Conservation (phyloP, 768 basidiomycete species). For the Mrakia blollopis region DNA sequence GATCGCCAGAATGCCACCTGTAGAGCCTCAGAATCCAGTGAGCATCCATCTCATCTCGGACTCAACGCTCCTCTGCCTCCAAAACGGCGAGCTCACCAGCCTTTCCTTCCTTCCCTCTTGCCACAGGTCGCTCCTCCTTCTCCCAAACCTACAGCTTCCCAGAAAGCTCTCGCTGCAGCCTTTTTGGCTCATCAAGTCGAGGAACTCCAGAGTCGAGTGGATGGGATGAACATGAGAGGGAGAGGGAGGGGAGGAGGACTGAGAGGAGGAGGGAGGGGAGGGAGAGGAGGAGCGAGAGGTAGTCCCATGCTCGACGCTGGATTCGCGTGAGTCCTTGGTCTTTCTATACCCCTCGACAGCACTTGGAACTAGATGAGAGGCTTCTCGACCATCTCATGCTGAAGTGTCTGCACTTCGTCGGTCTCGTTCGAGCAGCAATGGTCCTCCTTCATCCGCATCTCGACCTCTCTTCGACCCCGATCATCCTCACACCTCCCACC, state of each 20-base stretch:
- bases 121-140: slow-evolving; percentile 9
- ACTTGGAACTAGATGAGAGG: neutral
- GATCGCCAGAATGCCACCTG: neutral
- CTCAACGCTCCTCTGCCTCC: neutral
- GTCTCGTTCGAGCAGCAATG: neutral
- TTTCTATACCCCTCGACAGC: neutral
- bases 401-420: neutral
- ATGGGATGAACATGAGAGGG: slow-evolving; percentile 36
- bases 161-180: slow-evolving; percentile 68
- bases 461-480: slow-evolving; percentile 17
- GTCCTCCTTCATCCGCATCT: neutral
- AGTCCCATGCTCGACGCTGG: neutral
- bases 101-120: neutral
- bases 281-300: neutral
- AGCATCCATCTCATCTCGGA: neutral
- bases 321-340: neutral
- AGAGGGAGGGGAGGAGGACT: slow-evolving; percentile 31
- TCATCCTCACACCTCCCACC: neutral
- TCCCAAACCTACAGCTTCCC: neutral
- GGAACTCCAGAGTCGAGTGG: slow-evolving; percentile 73
- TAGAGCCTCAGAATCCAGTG: neutral
- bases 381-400: neutral
- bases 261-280: slow-evolving; percentile 26
- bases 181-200: slow-evolving; percentile 84
- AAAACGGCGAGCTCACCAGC: neutral